Evolutionary conservation across 108 stramenopile genomes (phyloP), one percentile per base, ranked within the genome.

Genomic region (Cyclostephanos invisitatus): DNA sequence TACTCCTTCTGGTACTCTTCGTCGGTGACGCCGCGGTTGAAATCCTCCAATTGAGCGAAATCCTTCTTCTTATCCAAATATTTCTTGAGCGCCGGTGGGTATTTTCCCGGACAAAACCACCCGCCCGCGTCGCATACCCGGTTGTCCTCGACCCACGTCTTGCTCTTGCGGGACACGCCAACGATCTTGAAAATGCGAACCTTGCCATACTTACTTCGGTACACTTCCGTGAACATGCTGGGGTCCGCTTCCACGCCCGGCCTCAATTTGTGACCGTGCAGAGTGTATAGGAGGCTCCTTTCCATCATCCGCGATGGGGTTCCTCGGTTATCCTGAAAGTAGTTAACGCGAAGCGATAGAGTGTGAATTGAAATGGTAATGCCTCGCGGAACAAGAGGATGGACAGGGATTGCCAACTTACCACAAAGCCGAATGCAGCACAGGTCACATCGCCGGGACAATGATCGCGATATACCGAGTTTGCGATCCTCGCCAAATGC

Each of bases 121-220:
- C 89, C 86, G 29, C 92, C 92, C 12, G 85, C 84, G 68, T 97
- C 96, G 70, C 96, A 97, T 24, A 78, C 44, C 7, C 85, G 65
- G 77, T 97, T 95, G 55, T 95, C 75, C 44, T 78, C 83, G 3
- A 90, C 91, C 94, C 94, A 97, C 21, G 64, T 74, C 80, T 91
- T 94, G 62, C 88, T 90, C 78, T 92, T 78, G 68, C 86, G 66
- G 21, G 84, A 81, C 6, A 97, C 93, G 37, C 85, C 84, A 55
- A 91, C 51, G 56, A 98, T 91, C 86, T 95, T 96, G 80, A 70
- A 99, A 72, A 99, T 98, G 51, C 98, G 94, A n/a, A 98, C 98
- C 64, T 96, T 96, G 62, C 97, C 96, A 85, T 97, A 97, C 70
- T 97, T 97, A 67, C 89, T 95, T 56, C 92, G 83, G 88, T 86